Evolutionary conservation across 805 yeast genomes (phyloP).

Genomic region (Metschnikowia dekortorum): DNA sequence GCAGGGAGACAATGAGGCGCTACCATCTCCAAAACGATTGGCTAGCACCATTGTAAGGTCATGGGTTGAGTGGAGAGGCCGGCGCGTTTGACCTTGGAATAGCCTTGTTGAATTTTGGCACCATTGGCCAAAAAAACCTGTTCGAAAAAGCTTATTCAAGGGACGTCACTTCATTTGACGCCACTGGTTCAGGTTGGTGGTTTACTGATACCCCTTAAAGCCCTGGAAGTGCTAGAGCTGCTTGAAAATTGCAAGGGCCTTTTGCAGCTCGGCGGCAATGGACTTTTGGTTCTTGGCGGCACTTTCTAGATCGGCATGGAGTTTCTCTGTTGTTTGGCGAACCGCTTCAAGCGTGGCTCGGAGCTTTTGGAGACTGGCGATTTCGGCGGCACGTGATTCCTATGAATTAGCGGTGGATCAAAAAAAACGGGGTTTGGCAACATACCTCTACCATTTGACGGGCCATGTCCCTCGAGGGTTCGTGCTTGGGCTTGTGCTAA

Average conservation of each 20-base stretch:
- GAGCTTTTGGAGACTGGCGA: conserved; percentile 22
- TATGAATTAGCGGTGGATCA: not conserved
- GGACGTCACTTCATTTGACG: no score
- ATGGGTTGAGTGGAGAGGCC: no score
- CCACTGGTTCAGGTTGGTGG: no score
- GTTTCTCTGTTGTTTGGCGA: conserved; percentile 24
- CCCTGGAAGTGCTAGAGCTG: not conserved
- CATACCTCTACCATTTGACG: not conserved
- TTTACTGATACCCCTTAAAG: no score
- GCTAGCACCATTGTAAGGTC: no score
- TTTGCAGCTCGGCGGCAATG: conserved; percentile 7
- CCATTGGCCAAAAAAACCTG: no score
- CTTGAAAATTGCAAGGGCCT: not conserved
- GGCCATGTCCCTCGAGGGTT: no score
- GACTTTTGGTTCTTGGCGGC: conserved; percentile 18
- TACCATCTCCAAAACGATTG: not conserved
- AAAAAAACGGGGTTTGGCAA: not conserved
- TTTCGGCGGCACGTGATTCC: conserved; percentile 2
- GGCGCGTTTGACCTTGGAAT: no score
- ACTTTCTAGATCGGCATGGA: conserved; percentile 23
- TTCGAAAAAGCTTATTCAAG: no score
- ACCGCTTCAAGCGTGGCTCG: conserved; percentile 29
- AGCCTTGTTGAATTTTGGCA: no score
- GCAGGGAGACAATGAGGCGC: not conserved
- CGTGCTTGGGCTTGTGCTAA: no score